These are phyloP conservation scores for Ogataea polymorpha DNA, from an alignment of 805 yeast species.

Conservation along the genomic window DNA sequence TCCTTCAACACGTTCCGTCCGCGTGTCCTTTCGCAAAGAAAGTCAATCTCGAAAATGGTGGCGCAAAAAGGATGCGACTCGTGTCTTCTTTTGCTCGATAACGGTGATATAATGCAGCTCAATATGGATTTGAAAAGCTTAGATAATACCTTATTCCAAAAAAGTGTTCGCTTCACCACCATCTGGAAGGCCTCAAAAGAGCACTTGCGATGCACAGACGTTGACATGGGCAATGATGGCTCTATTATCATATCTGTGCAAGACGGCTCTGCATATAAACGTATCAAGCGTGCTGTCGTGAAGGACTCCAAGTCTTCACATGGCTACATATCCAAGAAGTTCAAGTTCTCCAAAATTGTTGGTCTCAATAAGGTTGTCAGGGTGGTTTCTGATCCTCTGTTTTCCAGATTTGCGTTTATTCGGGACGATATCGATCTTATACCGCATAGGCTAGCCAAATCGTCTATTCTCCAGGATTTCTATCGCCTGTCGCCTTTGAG, in stretches of 20 bases:
- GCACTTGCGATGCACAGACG: conserved; percentile 59
- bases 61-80: conserved; percentile 39
- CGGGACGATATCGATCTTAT: conserved; percentile 60
- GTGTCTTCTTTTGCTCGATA: conserved; percentile 50
- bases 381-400: conserved; percentile 58
- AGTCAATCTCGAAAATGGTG: conserved; percentile 32
- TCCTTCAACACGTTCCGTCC: conserved; percentile 56
- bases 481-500: conserved; percentile 49
- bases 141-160: conserved; percentile 37
- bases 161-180: conserved; percentile 41
- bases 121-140: conserved; percentile 23
- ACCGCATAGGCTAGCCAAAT: conserved; percentile 49
- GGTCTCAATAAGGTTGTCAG: conserved; percentile 53
- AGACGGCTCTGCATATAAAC: conserved; percentile 64
- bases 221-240: conserved; percentile 67
- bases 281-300: conserved; percentile 35
- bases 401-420: conserved; percentile 64
- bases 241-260: conserved; percentile 63
- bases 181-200: conserved; percentile 64
- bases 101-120: conserved; percentile 55
- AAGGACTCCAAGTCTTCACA: conserved; percentile 27
- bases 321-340: conserved; percentile 27
- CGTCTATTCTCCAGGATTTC: conserved; percentile 51
- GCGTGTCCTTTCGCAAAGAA: conserved; percentile 41
- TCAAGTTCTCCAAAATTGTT: conserved; percentile 54